Base-by-base conservation (phyloP, 1,284 basidiomycete species). In the Sporisorium graminicola region DNA sequence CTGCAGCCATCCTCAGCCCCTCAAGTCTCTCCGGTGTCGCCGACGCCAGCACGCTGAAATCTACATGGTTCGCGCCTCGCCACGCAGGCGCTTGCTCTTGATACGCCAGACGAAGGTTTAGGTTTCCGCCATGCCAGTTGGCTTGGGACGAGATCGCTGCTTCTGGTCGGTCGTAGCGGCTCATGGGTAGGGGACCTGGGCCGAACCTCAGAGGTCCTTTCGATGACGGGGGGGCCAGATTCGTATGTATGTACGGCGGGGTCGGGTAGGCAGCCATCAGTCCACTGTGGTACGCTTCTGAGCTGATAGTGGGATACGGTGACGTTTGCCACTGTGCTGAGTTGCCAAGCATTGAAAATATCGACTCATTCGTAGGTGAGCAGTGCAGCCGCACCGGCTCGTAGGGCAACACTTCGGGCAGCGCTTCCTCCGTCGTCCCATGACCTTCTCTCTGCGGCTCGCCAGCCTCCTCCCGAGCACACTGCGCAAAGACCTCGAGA, bases 401-500 rank as follows among this genome's bases (percentile, higher is more conserved):
- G 16, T 46, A 26, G 5, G 43, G 16, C 14, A 13, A n/a, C 12
- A 47, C 4, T 9, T 22, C 5, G n/a, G 8, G 16, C 6, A 22
- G 7, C 5, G 18, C 13, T 51, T 42, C 20, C 26, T 16, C 9
- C 8, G 9, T 20, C 35, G 22, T 6, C 3, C 18, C 20, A 1
- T 10, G n/a, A 12, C 5, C 46, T 42, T 6, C 20, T n/a, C 31
- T 31, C 16, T 6, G 46, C 12, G 12, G 9, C 10, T 24, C 35
- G 3, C 27, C 35, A 9, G 1, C 6, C n/a, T 47, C 56, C 9
- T 22, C 10, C 5, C 26, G 29, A 6, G 13, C 13, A 35, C 3
- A 14, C 37, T 4, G 51, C 2, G 40, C 44, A 29, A 56, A 29
- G 1, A 59, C n/a, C 14, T 70, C 67, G 24, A 70, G 47, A 10